phyloP scores from a whole-genome alignment of 2,329 filamentous ascomycete genomes.

The Fusarium sacchari region DNA sequence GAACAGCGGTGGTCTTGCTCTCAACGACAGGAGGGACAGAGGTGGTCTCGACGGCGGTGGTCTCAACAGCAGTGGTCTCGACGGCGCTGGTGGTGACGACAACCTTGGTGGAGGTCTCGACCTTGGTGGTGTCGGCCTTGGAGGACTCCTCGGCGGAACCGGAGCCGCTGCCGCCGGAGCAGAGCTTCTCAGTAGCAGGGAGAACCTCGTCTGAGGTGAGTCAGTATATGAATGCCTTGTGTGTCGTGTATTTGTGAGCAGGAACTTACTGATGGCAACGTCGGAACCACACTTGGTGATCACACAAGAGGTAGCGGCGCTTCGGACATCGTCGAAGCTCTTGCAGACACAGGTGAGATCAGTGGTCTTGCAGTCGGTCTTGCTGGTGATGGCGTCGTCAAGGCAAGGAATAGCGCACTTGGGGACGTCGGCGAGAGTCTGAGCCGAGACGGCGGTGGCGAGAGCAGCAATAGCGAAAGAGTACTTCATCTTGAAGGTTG shows the following conservation, averaged over 20 bases:
- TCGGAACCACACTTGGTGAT: conserved; percentile 50
- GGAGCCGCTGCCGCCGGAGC: conserved; percentile 36
- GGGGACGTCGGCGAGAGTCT: conserved; percentile 50
- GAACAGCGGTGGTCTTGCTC: conserved; percentile 19
- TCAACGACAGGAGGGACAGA: conserved; percentile 22
- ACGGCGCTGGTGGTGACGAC: conserved; percentile 3
- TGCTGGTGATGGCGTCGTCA: conserved; percentile 43
- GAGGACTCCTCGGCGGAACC: conserved; percentile 8
- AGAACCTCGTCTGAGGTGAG: conserved; percentile 50
- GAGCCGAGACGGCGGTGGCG: conserved; percentile 49
- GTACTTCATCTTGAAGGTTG: conserved; percentile 53
- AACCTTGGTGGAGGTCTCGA: conserved; percentile 15
- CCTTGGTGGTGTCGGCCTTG: conserved; percentile 4
- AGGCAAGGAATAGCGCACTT: conserved; percentile 53
- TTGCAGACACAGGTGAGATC: conserved; percentile 51
- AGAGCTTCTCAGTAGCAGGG: conserved; percentile 51
- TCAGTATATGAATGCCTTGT: conserved; percentile 19
- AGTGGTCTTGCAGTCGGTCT: conserved; percentile 46
- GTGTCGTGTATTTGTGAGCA: not conserved
- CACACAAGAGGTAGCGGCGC: conserved; percentile 49
- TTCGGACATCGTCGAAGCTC: conserved; percentile 47
- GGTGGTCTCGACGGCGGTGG: conserved; percentile 6
- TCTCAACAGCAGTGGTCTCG: conserved; percentile 14
- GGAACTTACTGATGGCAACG: conserved; percentile 51
- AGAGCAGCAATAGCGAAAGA: conserved; percentile 48